Percentiles rank a stretch among this genome's conserved stretches.
Conservation (phyloP, 2,329 filamentous ascomycete genomes). For the Zymoseptoria passerinii region DNA sequence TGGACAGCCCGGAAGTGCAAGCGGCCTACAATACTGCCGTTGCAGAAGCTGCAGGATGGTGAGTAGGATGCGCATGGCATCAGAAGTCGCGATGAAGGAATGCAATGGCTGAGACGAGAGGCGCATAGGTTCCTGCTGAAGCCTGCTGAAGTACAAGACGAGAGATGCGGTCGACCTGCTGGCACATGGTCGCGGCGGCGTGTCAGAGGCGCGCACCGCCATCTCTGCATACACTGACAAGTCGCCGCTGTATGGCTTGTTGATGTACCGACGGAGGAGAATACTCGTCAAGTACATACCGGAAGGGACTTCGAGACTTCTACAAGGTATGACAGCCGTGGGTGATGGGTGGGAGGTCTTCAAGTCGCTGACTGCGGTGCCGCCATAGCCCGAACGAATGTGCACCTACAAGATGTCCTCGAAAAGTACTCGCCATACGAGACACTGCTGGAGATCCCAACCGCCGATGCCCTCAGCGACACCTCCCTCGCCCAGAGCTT, state of each 20-base stretch:
- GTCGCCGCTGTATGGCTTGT: slow-evolving; percentile 83
- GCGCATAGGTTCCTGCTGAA: slow-evolving; percentile 78
- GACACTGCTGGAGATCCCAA: slow-evolving; percentile 67
- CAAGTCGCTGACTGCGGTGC: not conserved
- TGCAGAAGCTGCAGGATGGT: slow-evolving; percentile 90
- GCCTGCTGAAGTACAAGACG: slow-evolving; percentile 76
- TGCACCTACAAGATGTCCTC: slow-evolving; percentile 54
- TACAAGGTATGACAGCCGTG: slow-evolving; percentile 63
- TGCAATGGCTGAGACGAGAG: slow-evolving; percentile 10
- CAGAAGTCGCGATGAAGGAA: not conserved
- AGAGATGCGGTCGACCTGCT: slow-evolving; percentile 82
- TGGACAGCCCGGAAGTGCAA: slow-evolving; percentile 71
- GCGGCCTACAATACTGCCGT: slow-evolving; percentile 76
- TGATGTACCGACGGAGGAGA: slow-evolving; percentile 82
- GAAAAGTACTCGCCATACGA: slow-evolving; percentile 77
- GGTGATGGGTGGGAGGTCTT: not conserved
- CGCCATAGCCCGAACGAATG: slow-evolving; percentile 65
- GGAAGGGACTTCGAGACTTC: slow-evolving; percentile 77
- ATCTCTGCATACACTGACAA: slow-evolving; percentile 73
- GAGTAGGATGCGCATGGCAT: slow-evolving; percentile 35
- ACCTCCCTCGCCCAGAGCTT: slow-evolving; percentile 80
- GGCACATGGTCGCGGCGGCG: slow-evolving; percentile 67
- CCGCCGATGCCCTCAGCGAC: slow-evolving; percentile 74
- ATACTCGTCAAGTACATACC: slow-evolving; percentile 89
- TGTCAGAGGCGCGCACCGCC: slow-evolving; percentile 71